Evolutionary conservation across 345 rosid genomes (phyloP).

Genomic region (Pelargonium nanum): DNA sequence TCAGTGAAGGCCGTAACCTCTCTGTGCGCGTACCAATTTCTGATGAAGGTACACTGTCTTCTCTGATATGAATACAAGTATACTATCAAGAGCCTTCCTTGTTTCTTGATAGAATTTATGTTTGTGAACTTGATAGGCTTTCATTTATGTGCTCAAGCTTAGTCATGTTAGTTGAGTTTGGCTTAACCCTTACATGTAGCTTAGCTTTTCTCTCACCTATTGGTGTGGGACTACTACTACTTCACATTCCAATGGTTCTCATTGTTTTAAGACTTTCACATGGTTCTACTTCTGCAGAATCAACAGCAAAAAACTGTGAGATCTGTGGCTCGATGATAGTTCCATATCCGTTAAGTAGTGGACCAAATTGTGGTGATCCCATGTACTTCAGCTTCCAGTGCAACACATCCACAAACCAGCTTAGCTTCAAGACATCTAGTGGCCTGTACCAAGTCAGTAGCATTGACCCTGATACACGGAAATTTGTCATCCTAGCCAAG

Average conservation of each 20-base stretch:
- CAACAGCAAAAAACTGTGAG: conserved; percentile 1
- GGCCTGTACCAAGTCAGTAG: neutral
- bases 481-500: conserved; percentile 11
- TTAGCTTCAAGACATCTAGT: conserved; percentile 3
- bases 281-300: conserved; percentile 7
- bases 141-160: no score
- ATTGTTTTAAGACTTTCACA: neutral
- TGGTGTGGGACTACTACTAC: neutral
- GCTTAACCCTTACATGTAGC: no score
- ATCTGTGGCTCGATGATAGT: conserved; percentile 16
- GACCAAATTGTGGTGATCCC: conserved; percentile 17
- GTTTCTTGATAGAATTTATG: neutral
- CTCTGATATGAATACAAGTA: neutral
- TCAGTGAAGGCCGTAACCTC: conserved; percentile 3
- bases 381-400: conserved; percentile 15
- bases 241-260: neutral
- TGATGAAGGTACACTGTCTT: conserved; percentile 17
- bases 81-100: neutral
- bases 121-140: neutral
- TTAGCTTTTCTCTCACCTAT: neutral
- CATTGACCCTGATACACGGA: neutral
- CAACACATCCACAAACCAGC: neutral
- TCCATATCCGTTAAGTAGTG: conserved; percentile 22
- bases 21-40: conserved; percentile 9
- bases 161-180: no score